Base-by-base conservation (phyloP, 2,329 filamentous ascomycete species). In the Cercospora zeina region DNA sequence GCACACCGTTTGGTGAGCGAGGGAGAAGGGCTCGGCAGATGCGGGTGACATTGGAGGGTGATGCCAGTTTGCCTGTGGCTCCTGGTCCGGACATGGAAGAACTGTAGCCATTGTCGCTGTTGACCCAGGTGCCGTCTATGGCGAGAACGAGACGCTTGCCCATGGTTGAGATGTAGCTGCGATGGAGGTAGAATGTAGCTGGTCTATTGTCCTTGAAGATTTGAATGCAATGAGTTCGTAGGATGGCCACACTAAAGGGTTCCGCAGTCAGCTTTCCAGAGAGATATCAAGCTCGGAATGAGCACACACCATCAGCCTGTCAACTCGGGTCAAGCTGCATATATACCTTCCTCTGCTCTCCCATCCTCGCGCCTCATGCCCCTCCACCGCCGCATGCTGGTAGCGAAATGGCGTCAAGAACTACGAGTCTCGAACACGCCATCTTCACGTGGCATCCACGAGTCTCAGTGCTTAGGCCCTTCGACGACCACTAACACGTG, bases 41-140 rank as follows among this genome's bases (percentile, higher is more conserved):
- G 14, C 67, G 60, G 4, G 70, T 70, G 19, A 71, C 69, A 47
- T 71, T 72, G 16, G 66, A 66, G 5, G 67, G 67, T 3, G 59
- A 64, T 27, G 65, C 62, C 1, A 67, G 57, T n/a, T 30, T 53
- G 16, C 54, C 54, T 36, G 54, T 62, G 7, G 45, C 55, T 34
- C 39, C 27, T 2, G 64, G 64, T 4, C 62, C 54, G 24, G 54
- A 58, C 37, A 60, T 55, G 2, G 59, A 57, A 2, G 62, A 37
- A 1, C 30, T 39, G 49, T 63, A 65, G 49, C 65, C 62, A 42
- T 65, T 67, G 60, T 67, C 65, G 36, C 59, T 61, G 50, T 65
- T 67, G 10, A 60, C 60, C 65, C 65, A 67, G 14, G 65, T 67
- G 30, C 60, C 65, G 54, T 69, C 67, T 21, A 67, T 66, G 39